Evolutionary conservation across 2,329 filamentous ascomycete genomes (phyloP), one percentile per base, ranked within the genome.

Genomic region (Cercospora sp.): DNA sequence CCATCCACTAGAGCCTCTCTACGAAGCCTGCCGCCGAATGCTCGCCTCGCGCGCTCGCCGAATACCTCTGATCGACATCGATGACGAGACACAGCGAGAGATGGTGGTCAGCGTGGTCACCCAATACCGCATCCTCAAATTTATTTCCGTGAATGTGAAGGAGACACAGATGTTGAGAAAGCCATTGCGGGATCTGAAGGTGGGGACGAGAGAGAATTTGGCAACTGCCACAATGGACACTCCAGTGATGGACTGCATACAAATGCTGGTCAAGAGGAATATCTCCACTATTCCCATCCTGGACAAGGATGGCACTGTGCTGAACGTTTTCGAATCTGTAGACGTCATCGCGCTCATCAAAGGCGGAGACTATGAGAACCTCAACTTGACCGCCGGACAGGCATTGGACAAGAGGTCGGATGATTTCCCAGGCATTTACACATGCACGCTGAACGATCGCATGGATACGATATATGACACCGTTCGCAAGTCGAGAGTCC

Each of bases 41-140:
- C 87, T 99, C 60, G 90, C 93, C 77, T 97, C 94, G 5, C 90
- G 94, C 72, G 94, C 95, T 39, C 90, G 95, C 68, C 89, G 95
- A 74, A 99, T 99, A 72, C 95, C 95, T 0, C 86, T 99, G 6
- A 91, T 99, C 67, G 95, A 97, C 74, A 87, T 92, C 71, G 95
- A 99, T 77, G 94, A 96, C 77, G 95, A 99, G 81, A 99, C 95
- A 2, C 89, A 91, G 66, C 88, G 93, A 70, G 90, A 95, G 77
- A 95, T 94, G 82, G 93, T 99, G 18, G 92, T 99, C 69, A 97
- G 93, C 75, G 95, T 99, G 69, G 91, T 99, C 67, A 99, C 95
- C 0, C 95, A 99, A 80, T 99, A 99, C 81, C 91, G 96, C 67
- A 98, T 99, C 74, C 87, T 99, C 72, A 99, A 99, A 79, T 99